Evolutionary conservation across 495 filamentous ascomycete genomes (phyloP), one percentile per base, ranked within the genome.

Genomic region (Oleoguttula mirabilis): DNA sequence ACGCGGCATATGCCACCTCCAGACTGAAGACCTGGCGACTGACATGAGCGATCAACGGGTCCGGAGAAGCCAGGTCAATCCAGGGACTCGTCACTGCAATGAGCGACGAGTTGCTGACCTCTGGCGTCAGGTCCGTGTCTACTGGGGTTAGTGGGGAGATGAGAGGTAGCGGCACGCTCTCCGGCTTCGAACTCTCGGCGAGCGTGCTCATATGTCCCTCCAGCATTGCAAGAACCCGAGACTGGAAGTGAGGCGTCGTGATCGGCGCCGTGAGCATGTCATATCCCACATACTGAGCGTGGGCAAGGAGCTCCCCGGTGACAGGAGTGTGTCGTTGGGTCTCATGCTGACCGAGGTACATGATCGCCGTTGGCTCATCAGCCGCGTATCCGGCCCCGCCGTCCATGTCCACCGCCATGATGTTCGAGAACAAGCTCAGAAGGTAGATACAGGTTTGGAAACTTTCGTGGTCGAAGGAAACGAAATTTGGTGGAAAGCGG

Each of bases 1-100:
- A 99, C 36, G 82, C 84, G 25, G 90, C 92, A 61, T 95, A 99
- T 16, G 82, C 79, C 14, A 96, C 73, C 52, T 99, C 90, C 39
- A 90, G 65, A 58, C 85, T 84, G 35, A 99, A 63, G 2, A 94
- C 84, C 57, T 94, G 87, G 21, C 81, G 75, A 10, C 87, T 93
- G 41, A 95, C 66, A 56, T 83, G 77, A 1, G 83, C 75, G 43
- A 94, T 77, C 45, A 83, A 50, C 12, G 85, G 83, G 59, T 95
- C 79, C 1, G 80, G 65, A 22, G 87, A 94, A 49, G 77, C 82
- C 2, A 95, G 60, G 58, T 95, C 86, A 53, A 93, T 88, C 88
- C 87, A 95, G 12, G 80, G 75, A 55, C 84, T 92, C 10, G 72
- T 73, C 19, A 82, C 76, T 24, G 75, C 81, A 7, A 90, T 64